Conservation (phyloP, 1,284 basidiomycete species). For the Leccinum subspadiceum region DNA sequence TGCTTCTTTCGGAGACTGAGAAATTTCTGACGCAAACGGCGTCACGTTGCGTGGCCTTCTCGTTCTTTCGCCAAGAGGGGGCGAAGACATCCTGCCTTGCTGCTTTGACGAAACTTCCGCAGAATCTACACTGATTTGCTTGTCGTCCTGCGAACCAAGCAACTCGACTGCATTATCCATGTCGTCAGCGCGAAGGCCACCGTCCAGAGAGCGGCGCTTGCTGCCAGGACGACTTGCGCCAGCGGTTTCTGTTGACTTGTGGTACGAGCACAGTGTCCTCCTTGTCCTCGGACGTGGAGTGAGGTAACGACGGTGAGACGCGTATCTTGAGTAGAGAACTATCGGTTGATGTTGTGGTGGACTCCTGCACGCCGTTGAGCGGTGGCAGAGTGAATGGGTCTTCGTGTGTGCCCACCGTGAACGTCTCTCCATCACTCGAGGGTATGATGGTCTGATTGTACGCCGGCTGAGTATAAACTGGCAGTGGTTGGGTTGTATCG, state of each 20-base stretch:
- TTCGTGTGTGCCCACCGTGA: conserved; percentile 24
- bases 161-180: background rate
- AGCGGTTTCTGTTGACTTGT: background rate
- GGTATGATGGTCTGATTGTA: conserved; percentile 18
- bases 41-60: conserved; percentile 10
- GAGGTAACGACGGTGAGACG: background rate
- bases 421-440: conserved; percentile 29
- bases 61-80: background rate
- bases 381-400: conserved; percentile 11
- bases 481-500: background rate
- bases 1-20: background rate
- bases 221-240: background rate
- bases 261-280: background rate
- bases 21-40: conserved; percentile 8
- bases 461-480: background rate
- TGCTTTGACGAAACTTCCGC: background rate
- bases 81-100: background rate
- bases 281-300: background rate
- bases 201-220: conserved; percentile 5
- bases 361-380: background rate
- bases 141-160: background rate
- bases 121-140: background rate
- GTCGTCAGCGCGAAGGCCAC: background rate
- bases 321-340: conserved; percentile 4
- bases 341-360: background rate